Conservation (phyloP, 768 basidiomycete species). For the Lactarius hatsudake region DNA sequence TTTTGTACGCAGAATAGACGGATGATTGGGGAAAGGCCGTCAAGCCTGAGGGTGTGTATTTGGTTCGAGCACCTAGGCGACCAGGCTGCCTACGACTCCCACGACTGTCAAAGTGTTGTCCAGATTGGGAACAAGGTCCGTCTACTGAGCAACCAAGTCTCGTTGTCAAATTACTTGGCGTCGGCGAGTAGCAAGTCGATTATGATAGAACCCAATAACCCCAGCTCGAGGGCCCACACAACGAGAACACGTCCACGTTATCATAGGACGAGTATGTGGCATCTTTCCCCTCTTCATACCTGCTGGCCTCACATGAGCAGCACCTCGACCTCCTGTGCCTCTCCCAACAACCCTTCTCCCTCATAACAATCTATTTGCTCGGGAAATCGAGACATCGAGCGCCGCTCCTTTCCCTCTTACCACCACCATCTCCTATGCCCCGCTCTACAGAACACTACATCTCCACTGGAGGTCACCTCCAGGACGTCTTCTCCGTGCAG, state of each 20-base stretch:
- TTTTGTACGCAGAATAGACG: not conserved
- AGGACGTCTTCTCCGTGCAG: no score
- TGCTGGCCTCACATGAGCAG: not conserved
- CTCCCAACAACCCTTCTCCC: constrained; percentile 84
- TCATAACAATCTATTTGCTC: constrained; percentile 57
- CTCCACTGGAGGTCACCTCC: no score
- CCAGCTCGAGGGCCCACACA: constrained; percentile 80
- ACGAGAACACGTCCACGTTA: constrained; percentile 98
- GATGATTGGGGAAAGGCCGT: not conserved
- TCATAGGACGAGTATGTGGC: constrained; percentile 78
- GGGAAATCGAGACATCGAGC: constrained; percentile 1
- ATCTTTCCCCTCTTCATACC: constrained; percentile 16
- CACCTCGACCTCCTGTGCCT: constrained; percentile 81
- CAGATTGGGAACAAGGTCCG: not conserved
- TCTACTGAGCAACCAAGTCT: not conserved
- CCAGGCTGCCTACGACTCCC: not conserved
- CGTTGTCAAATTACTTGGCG: not conserved
- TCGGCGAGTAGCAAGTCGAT: no score
- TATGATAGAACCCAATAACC: constrained; percentile 41
- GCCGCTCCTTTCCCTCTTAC: no score
- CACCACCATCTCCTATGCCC: no score
- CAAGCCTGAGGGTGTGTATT: not conserved
- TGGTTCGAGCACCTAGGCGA: not conserved
- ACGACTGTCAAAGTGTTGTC: not conserved
- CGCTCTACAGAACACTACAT: no score